Conservation (phyloP, 2,329 filamentous ascomycete species). For the Exserohilum turcica region DNA sequence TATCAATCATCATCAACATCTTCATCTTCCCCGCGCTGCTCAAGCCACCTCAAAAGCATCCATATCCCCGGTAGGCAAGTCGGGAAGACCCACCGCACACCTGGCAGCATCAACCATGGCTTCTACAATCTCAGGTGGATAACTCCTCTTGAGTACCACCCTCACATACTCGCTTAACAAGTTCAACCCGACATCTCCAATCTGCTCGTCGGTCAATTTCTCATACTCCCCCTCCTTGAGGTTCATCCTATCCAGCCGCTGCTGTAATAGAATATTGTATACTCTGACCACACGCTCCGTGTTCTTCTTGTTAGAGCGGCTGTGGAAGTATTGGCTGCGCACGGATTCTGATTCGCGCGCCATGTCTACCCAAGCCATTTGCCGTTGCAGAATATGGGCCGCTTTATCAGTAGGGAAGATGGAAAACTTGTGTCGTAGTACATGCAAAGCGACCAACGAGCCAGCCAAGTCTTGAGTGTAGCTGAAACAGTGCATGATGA, state of each 20-base stretch:
- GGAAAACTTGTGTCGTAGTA: slow-evolving; percentile 30
- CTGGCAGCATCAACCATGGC: slow-evolving; percentile 37
- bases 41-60: slow-evolving; percentile 33
- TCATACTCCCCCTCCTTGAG: slow-evolving; percentile 17
- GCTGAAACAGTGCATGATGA: slow-evolving; percentile 46
- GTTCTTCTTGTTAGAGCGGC: slow-evolving; percentile 17
- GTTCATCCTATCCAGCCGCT: slow-evolving; percentile 25
- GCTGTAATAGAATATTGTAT: slow-evolving; percentile 27
- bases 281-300: slow-evolving; percentile 19
- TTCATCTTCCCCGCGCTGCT: too few species aligned
- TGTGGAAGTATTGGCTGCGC: slow-evolving; percentile 21
- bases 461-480: slow-evolving; percentile 40
- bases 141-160: slow-evolving; percentile 30
- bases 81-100: slow-evolving; percentile 29
- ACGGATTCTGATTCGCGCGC: slow-evolving; percentile 12
- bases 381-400: slow-evolving; percentile 29
- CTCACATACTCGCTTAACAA: slow-evolving; percentile 41
- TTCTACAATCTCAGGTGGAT: slow-evolving; percentile 34
- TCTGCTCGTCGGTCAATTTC: slow-evolving; percentile 25
- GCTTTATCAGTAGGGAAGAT: slow-evolving; percentile 34
- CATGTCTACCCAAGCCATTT: slow-evolving; percentile 40
- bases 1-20: too few species aligned
- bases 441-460: slow-evolving; percentile 43
- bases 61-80: slow-evolving; percentile 39
- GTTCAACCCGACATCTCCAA: slow-evolving; percentile 34